Base-by-base conservation (phyloP, 2,329 filamentous ascomycete species). In the Alternaria panax region DNA sequence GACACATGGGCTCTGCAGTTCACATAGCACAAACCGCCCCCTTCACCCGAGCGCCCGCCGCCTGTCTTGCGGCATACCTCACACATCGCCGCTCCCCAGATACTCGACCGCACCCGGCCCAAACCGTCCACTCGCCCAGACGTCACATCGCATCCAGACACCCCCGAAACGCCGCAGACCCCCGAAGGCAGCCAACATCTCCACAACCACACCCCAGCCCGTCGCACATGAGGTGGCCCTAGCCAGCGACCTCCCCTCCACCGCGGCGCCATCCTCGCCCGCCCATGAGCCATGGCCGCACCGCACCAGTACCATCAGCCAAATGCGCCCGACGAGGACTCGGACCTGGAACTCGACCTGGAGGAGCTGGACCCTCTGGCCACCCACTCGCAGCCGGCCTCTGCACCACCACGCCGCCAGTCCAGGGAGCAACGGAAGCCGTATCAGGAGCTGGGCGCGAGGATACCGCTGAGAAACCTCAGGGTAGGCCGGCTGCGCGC, bases 311-410 rank as follows among this genome's bases (percentile, higher is more conserved):
- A 82, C 73, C 78, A 80, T 73, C 76, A 79, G 64, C 78, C 86
- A 73, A 85, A 89, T 76, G 85, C 86, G 73, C 88, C 88, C 79
- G 87, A 90, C 79, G 74, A 78, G 75, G 91, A 93, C 76, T 92
- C 89, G 50, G 90, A 94, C 75, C 86, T 90, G 68, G 89, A 92
- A 64, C 83, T 95, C 71, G 90, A 93, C 70, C 85, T 92, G 68
- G 86, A 92, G 72, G 92, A 94, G 82, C 88, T 95, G 67, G 91
- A 93, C 74, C 90, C 91, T 55, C 74, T 74, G 58, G 63, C 69
- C 43, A 62, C 73, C n/a, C 69, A 70, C 36, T 62, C 70, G 11
- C 62, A 67, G 36, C 41, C 69, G 8, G 54, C 66, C n/a, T 34
- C 62, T 28, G 67, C 73, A 8, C 72, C 72, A 43, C 68, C 72